A percentile compares a stretch with the other conserved stretches of the same genome.
Evolutionary conservation across 129 eudicot species (phyloP).

Genomic region (Helianthus annuus): DNA sequence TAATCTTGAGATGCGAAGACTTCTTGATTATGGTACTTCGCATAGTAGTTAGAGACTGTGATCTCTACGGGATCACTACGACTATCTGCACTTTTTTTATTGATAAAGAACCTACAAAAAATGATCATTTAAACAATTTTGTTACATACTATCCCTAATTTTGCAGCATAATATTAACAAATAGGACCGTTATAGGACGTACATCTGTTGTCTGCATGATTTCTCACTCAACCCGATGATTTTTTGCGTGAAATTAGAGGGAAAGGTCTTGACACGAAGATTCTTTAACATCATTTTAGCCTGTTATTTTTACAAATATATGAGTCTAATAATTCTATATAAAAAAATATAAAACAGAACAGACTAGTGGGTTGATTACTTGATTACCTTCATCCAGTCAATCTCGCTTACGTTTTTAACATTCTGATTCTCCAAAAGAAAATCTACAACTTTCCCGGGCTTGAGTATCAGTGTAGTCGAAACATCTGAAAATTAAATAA

Average conservation of each 20-base stretch:
- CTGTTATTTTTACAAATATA: slow-evolving; percentile 30
- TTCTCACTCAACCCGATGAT: slow-evolving; percentile 71
- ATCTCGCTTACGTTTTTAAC: slow-evolving; percentile 44
- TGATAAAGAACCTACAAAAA: slow-evolving; percentile 49
- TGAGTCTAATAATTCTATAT: too few species aligned
- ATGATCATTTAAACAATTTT: background rate
- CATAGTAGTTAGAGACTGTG: slow-evolving; percentile 69
- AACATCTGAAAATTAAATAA: slow-evolving; percentile 42
- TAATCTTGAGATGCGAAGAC: slow-evolving; percentile 49
- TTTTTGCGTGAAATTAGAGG: slow-evolving; percentile 55
- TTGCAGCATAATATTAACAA: background rate
- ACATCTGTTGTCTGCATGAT: slow-evolving; percentile 63
- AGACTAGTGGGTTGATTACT: slow-evolving; percentile 18
- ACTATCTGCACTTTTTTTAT: slow-evolving; percentile 36
- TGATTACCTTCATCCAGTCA: slow-evolving; percentile 68
- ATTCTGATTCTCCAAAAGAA: slow-evolving; percentile 68
- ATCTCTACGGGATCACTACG: slow-evolving; percentile 43
- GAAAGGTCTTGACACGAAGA: slow-evolving; percentile 54
- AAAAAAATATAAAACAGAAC: too few species aligned
- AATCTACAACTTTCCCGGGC: slow-evolving; percentile 78
- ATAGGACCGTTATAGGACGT: too few species aligned
- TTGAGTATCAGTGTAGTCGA: slow-evolving; percentile 67
- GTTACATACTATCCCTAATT: background rate
- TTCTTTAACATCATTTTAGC: slow-evolving; percentile 63
- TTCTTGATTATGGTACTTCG: slow-evolving; percentile 38